A percentile compares a stretch with the other conserved stretches of the same genome.
Conservation (phyloP, 2,329 filamentous ascomycete genomes). For the Aspergillus unguis region DNA sequence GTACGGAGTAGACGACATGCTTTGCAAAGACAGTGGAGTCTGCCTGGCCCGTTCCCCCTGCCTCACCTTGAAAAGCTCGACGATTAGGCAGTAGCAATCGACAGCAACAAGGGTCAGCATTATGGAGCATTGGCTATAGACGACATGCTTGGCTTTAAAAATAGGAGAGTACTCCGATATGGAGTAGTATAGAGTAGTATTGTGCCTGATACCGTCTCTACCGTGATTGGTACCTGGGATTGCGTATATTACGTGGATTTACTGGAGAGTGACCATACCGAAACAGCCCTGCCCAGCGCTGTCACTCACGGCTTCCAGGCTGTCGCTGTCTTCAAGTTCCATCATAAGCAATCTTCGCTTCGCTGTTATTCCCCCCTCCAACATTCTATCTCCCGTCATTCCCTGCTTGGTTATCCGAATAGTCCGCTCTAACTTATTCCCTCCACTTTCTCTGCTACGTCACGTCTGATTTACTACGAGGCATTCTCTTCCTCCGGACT, state of each 20-base stretch:
- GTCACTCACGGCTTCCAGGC: neutral
- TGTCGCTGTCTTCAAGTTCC: constrained; percentile 3
- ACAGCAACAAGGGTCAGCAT: neutral
- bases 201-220: too few species aligned
- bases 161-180: too few species aligned
- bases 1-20: too few species aligned
- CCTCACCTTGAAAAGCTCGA: neutral
- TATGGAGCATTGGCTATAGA: too few species aligned
- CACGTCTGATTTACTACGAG: neutral
- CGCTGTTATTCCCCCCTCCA: neutral
- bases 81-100: constrained; percentile 8
- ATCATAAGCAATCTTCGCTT: constrained; percentile 3
- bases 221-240: neutral
- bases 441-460: constrained; percentile 1
- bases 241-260: constrained; percentile 2
- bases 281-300: constrained; percentile 1
- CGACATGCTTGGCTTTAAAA: too few species aligned
- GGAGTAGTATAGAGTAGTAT: too few species aligned
- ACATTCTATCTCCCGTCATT: neutral
- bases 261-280: neutral
- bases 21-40: constrained; percentile 6
- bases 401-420: neutral
- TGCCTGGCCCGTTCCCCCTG: constrained; percentile 6
- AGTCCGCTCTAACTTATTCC: neutral
- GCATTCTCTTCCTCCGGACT: too few species aligned